These are phyloP conservation scores for Bromus sterilis DNA, from an alignment of 176 grass and related monocot genomes.

Conservation along the genomic window DNA sequence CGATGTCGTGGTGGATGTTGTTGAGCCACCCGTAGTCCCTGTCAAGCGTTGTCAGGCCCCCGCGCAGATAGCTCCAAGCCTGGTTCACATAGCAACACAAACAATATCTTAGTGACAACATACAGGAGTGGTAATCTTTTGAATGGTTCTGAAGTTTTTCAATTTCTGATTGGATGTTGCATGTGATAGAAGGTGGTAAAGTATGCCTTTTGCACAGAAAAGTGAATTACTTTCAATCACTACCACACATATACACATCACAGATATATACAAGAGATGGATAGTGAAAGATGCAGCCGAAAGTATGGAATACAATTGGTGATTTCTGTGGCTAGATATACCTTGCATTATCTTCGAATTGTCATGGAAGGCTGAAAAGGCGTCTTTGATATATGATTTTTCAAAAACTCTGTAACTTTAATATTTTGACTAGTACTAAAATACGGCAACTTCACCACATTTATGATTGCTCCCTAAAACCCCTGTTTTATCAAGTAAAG, in stretches of 20 bases:
- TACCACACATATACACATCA: slow-evolving; percentile 1
- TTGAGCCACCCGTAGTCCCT: slow-evolving; percentile 77
- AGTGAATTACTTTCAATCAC: background rate
- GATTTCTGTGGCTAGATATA: slow-evolving; percentile 40
- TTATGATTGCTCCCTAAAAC: background rate
- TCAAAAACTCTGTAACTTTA: background rate
- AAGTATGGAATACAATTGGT: slow-evolving; percentile 1
- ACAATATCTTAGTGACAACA: background rate
- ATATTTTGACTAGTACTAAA: background rate
- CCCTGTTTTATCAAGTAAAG: background rate
- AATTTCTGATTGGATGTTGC: background rate
- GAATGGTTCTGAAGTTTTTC: background rate
- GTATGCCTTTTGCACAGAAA: background rate
- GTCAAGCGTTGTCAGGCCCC: slow-evolving; percentile 62
- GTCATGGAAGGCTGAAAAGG: slow-evolving; percentile 18
- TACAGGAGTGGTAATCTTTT: background rate
- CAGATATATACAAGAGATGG: background rate
- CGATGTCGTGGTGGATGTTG: slow-evolving; percentile 71
- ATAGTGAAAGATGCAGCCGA: background rate
- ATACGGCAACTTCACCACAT: background rate
- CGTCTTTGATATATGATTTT: background rate
- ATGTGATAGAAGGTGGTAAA: background rate
- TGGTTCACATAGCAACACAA: background rate
- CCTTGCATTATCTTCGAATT: slow-evolving; percentile 40
- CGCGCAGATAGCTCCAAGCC: slow-evolving; percentile 68